Percentiles rank a stretch among this genome's conserved stretches.
Evolutionary conservation across 192 early-diverging fungal genomes (phyloP).

Genomic region (Coemansia sp.): DNA sequence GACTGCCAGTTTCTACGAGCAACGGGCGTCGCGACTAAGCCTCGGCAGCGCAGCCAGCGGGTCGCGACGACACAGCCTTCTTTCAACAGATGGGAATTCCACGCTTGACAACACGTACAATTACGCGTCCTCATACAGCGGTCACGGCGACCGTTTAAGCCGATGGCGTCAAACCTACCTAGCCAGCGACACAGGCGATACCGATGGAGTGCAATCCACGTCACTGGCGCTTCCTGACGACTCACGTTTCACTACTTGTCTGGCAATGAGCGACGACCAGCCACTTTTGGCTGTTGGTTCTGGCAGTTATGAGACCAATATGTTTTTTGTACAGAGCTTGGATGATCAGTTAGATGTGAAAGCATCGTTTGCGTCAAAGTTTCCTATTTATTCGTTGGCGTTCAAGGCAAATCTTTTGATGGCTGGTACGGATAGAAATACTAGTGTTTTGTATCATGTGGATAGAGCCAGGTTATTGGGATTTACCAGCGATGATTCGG

Average conservation of each 20-base stretch:
- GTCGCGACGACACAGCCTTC: slow-evolving; percentile 50
- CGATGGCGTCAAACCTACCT: slow-evolving; percentile 45
- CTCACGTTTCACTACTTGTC: slow-evolving; percentile 51
- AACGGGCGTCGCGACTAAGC: slow-evolving; percentile 22
- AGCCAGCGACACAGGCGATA: slow-evolving; percentile 45
- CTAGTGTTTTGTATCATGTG: slow-evolving; percentile 54
- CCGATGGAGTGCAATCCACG: slow-evolving; percentile 44
- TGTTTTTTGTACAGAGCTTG: slow-evolving; percentile 56
- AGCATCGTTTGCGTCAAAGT: slow-evolving; percentile 58
- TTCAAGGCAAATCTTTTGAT: slow-evolving; percentile 46
- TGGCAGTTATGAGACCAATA: slow-evolving; percentile 54
- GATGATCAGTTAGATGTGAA: slow-evolving; percentile 52
- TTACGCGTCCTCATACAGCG: slow-evolving; percentile 16
- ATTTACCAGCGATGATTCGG: slow-evolving; percentile 8
- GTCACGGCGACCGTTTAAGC: slow-evolving; percentile 15
- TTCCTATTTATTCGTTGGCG: slow-evolving; percentile 53
- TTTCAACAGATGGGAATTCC: slow-evolving; percentile 19
- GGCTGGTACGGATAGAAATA: slow-evolving; percentile 54
- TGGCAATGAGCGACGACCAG: slow-evolving; percentile 53
- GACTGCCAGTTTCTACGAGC: slow-evolving; percentile 17
- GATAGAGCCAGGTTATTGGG: slow-evolving; percentile 50
- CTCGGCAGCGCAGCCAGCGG: slow-evolving; percentile 29
- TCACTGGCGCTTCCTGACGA: slow-evolving; percentile 51
- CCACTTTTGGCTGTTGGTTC: slow-evolving; percentile 53
- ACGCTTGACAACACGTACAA: slow-evolving; percentile 12